phyloP scores from a whole-genome alignment of 2,329 filamentous ascomycete species.

The Sporothrix sp. region DNA sequence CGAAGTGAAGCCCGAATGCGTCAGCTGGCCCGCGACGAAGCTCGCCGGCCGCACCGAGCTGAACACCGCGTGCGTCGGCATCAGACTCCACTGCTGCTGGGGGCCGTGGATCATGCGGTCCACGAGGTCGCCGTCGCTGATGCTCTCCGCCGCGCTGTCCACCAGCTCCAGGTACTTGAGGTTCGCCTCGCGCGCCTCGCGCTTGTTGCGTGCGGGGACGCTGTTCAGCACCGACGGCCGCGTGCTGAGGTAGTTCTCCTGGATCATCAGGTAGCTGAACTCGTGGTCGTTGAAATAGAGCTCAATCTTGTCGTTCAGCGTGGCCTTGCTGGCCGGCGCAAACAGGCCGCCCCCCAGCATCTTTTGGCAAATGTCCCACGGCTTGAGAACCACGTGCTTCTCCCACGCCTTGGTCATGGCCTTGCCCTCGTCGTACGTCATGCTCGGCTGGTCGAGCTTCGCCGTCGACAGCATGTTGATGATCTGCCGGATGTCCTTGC shows the following conservation, averaged over 20 bases:
- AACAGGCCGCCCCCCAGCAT: constrained; percentile 85
- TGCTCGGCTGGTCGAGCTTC: constrained; percentile 71
- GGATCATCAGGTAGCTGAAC: constrained; percentile 93
- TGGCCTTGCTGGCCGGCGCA: constrained; percentile 68
- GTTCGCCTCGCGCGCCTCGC: constrained; percentile 61
- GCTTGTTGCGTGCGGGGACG: constrained; percentile 47
- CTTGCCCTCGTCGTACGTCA: constrained; percentile 80
- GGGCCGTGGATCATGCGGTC: constrained; percentile 98
- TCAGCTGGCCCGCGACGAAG: constrained; percentile 70
- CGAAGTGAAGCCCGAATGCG: constrained; percentile 66
- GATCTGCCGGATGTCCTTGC: constrained; percentile 92
- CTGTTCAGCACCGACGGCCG: constrained; percentile 59
- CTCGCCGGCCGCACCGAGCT: constrained; percentile 89
- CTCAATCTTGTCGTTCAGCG: constrained; percentile 94
- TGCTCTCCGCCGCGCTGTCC: constrained; percentile 85
- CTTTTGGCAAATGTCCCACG: constrained; percentile 95
- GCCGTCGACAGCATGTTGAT: constrained; percentile 97
- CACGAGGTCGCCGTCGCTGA: constrained; percentile 92
- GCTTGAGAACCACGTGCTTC: constrained; percentile 92
- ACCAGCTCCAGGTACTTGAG: constrained; percentile 79
- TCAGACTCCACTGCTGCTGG: constrained; percentile 96
- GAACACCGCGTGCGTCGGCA: constrained; percentile 93
- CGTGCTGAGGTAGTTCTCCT: constrained; percentile 91
- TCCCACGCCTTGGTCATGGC: constrained; percentile 97
- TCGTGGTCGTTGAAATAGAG: constrained; percentile 99